These are phyloP conservation scores for Fusarium succisae DNA, from an alignment of 2,329 filamentous ascomycete species.

Conservation along the genomic window DNA sequence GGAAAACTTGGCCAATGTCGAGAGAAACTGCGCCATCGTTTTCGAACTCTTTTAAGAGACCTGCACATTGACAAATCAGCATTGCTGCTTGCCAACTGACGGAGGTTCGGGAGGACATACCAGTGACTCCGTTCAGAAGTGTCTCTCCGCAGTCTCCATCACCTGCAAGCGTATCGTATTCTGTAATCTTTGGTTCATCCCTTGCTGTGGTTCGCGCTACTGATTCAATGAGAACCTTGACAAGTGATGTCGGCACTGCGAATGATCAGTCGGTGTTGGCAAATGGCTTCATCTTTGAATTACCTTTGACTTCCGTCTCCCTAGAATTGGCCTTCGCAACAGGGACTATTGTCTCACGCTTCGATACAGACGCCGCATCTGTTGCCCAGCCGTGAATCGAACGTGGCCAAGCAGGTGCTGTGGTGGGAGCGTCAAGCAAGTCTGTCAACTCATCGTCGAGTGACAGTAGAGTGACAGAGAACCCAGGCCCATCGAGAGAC, in stretches of 20 bases:
- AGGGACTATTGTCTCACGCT: constrained; percentile 7
- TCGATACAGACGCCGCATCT: constrained; percentile 23
- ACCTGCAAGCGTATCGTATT: constrained; percentile 46
- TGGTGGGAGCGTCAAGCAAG: constrained; percentile 34
- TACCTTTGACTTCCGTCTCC: constrained; percentile 36
- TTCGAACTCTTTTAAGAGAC: constrained; percentile 38
- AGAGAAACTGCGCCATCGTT: constrained; percentile 18
- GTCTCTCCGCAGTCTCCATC: constrained; percentile 50
- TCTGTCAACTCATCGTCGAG: constrained; percentile 34
- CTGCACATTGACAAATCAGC: constrained; percentile 1
- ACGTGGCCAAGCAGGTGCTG: constrained; percentile 38
- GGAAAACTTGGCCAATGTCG: constrained; percentile 37
- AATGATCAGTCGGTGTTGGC: background rate
- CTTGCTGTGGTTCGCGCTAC: constrained; percentile 49
- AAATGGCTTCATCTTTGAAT: background rate
- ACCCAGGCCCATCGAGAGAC: constrained; percentile 38
- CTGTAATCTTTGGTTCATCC: constrained; percentile 45
- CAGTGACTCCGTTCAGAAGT: constrained; percentile 39
- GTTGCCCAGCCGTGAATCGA: constrained; percentile 35
- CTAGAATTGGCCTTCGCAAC: constrained; percentile 2
- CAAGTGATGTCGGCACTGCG: constrained; percentile 27
- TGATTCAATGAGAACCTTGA: constrained; percentile 33
- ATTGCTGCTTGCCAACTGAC: background rate
- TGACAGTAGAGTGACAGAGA: constrained; percentile 34
- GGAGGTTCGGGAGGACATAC: background rate